A percentile compares a stretch with the other conserved stretches of the same genome.
phyloP scores from a whole-genome alignment of 2,329 filamentous ascomycete genomes.

The Zymoseptoria passerinii region DNA sequence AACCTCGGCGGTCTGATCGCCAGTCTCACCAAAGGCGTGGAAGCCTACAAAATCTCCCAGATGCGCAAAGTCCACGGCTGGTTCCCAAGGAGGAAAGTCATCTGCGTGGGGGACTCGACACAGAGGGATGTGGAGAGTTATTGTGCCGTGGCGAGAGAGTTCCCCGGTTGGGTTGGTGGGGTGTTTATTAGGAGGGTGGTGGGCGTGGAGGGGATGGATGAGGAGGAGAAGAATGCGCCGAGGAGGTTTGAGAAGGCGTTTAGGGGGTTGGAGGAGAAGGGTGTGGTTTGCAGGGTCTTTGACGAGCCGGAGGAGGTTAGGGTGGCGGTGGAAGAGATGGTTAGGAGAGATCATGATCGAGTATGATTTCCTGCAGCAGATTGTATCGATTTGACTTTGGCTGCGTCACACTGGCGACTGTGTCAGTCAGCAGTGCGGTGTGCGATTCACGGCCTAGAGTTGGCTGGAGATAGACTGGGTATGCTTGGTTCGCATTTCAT shows the following conservation, averaged over 20 bases:
- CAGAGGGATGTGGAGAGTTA: slow-evolving; percentile 89
- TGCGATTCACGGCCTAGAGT: background rate
- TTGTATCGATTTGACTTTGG: no score
- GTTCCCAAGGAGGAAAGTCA: slow-evolving; percentile 70
- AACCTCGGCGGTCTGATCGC: slow-evolving; percentile 71
- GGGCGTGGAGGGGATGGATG: slow-evolving; percentile 62
- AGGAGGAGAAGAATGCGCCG: slow-evolving; percentile 59
- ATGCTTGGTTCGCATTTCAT: background rate
- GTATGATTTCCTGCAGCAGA: background rate
- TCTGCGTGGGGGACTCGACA: slow-evolving; percentile 83
- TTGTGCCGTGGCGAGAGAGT: slow-evolving; percentile 62
- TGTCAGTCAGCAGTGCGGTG: no score
- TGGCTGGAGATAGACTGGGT: background rate
- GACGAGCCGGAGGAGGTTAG: slow-evolving; percentile 61
- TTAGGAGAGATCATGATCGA: slow-evolving; percentile 6
- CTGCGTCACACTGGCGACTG: no score
- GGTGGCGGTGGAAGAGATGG: slow-evolving; percentile 30
- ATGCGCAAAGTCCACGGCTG: slow-evolving; percentile 70
- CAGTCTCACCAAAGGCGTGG: slow-evolving; percentile 69
- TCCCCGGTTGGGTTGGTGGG: slow-evolving; percentile 68
- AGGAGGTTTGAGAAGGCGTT: slow-evolving; percentile 79
- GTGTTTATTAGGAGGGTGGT: slow-evolving; percentile 82
- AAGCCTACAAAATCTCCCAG: slow-evolving; percentile 76
- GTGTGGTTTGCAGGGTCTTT: slow-evolving; percentile 71
- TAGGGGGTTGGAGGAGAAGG: slow-evolving; percentile 53